A percentile compares a stretch with the other conserved stretches of the same genome.
Conservation (phyloP, 441 rosid genomes). For the California macrophylla region DNA sequence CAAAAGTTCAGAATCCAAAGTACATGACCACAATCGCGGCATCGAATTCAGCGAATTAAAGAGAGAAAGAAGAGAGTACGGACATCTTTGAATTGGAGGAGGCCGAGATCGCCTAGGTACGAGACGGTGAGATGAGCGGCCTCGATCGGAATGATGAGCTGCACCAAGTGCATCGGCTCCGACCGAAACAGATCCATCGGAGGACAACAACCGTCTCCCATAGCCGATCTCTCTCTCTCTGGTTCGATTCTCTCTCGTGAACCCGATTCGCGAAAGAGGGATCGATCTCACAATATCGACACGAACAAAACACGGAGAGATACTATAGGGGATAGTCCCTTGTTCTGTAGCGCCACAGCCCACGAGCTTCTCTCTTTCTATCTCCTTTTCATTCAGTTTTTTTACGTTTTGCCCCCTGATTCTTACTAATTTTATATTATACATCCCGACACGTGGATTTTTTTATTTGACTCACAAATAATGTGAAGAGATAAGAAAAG, state of each 20-base stretch:
- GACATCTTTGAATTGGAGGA: constrained; percentile 28
- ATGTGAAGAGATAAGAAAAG: not conserved
- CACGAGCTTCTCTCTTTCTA: not conserved
- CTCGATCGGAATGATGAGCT: constrained; percentile 26
- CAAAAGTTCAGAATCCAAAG: not conserved
- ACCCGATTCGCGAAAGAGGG: not conserved
- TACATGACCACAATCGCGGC: not conserved
- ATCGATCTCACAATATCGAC: not conserved
- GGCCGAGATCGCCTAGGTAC: constrained; percentile 25
- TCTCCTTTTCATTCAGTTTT: not conserved
- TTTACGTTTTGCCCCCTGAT: not conserved
- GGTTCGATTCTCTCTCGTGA: not conserved
- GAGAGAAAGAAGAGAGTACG: not conserved
- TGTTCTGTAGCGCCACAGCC: constrained; percentile 6
- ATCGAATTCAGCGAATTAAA: not conserved
- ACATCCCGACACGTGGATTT: not conserved
- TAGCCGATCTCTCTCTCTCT: not conserved
- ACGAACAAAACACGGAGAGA: not conserved
- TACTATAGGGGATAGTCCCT: not conserved
- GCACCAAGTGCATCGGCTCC: constrained; percentile 29
- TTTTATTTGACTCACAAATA: not conserved
- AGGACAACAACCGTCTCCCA: constrained; percentile 18
- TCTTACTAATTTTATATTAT: not conserved
- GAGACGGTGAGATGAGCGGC: constrained; percentile 20
- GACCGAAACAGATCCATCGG: constrained; percentile 28